Conservation (phyloP, 2,329 filamentous ascomycete genomes). For the Neofusicoccum cordaticola region DNA sequence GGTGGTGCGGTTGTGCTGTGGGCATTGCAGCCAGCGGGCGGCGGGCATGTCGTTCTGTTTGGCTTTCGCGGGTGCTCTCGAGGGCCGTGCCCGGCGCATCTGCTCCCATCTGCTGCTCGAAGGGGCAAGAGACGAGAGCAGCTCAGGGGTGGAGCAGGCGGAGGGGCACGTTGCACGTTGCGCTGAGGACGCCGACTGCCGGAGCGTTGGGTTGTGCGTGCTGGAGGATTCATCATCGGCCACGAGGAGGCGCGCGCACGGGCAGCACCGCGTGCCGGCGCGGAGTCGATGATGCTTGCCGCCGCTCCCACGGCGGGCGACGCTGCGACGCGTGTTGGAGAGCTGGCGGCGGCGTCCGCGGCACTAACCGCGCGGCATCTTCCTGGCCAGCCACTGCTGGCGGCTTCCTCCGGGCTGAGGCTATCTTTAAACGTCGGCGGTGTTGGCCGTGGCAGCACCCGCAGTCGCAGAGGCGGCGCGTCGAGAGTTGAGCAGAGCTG, state of each 20-base stretch:
- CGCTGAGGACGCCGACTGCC: neutral
- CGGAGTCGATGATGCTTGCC: neutral
- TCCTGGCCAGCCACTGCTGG: neutral
- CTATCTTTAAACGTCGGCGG: neutral
- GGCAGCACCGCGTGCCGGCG: neutral
- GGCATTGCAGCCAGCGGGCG: neutral
- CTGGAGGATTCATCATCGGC: neutral
- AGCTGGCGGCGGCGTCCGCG: slow-evolving; percentile 5
- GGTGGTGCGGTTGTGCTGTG: neutral
- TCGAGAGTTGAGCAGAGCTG: no score
- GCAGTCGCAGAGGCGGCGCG: neutral
- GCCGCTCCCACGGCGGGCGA: neutral
- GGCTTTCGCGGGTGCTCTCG: neutral
- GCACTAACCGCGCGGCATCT: slow-evolving; percentile 3
- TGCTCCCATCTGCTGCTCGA: neutral
- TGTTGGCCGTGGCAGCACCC: no score
- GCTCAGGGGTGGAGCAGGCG: slow-evolving; percentile 4
- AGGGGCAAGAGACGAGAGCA: neutral
- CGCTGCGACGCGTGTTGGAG: neutral
- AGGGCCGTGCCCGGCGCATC: neutral
- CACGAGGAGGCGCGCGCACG: slow-evolving; percentile 11
- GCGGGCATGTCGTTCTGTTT: slow-evolving; percentile 8
- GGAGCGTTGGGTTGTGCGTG: neutral
- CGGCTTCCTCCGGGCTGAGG: neutral
- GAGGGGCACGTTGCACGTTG: neutral